Conservation (phyloP, 2,329 filamentous ascomycete genomes). For the Dendrostoma leiphaemia region DNA sequence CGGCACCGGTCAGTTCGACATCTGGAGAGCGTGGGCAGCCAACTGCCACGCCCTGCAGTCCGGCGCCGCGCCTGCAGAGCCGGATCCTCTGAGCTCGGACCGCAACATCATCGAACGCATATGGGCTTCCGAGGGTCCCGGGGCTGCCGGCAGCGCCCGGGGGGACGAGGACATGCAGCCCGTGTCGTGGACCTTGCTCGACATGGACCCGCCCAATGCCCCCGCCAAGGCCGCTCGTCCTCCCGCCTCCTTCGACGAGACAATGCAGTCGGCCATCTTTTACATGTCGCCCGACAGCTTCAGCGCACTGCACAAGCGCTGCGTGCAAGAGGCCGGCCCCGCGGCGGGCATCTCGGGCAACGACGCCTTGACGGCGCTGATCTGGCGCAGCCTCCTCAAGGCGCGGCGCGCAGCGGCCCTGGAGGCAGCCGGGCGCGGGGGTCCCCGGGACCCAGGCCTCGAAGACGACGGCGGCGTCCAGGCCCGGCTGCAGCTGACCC, state of each 20-base stretch:
- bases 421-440: background rate
- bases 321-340: background rate
- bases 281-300: constrained; percentile 15
- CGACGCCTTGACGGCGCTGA: constrained; percentile 18
- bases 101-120: constrained; percentile 8
- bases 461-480: background rate
- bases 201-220: background rate
- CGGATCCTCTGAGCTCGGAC: constrained; percentile 4
- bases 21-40: constrained; percentile 15
- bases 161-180: background rate
- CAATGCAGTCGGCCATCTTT: constrained; percentile 14
- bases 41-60: constrained; percentile 7
- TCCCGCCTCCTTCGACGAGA: background rate
- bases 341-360: constrained; percentile 6
- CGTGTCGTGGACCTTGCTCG: background rate
- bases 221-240: background rate
- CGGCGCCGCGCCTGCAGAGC: background rate
- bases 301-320: background rate
- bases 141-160: too few relatives aligned
- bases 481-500: background rate
- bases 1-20: background rate
- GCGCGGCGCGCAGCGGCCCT: constrained; percentile 2
- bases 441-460: too few relatives aligned
- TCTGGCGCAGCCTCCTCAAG: constrained; percentile 18
- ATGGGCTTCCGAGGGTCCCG: constrained; percentile 9